phyloP scores from a whole-genome alignment of 768 basidiomycete species.

The Amyloporia xantha region DNA sequence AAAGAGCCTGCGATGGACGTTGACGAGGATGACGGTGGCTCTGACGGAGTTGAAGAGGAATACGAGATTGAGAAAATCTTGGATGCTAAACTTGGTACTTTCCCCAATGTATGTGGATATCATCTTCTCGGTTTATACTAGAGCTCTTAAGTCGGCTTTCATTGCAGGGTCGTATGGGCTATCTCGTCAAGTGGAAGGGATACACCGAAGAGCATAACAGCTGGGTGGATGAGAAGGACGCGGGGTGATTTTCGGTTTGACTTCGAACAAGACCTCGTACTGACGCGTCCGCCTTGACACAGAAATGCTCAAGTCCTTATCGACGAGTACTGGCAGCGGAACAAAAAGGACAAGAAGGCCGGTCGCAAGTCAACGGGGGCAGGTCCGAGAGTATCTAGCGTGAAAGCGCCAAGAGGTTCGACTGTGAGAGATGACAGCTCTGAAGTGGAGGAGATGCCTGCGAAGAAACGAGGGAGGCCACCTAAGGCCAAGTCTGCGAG shows the following conservation, averaged over 20 bases:
- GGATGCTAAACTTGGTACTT: conserved; percentile 59
- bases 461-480: conserved; percentile 24
- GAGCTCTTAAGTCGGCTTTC: conserved; percentile 11
- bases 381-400: conserved; percentile 7
- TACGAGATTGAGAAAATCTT: conserved; percentile 78
- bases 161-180: conserved; percentile 59
- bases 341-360: conserved; percentile 38
- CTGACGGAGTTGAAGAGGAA: conserved; percentile 37
- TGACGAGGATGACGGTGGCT: conserved; percentile 25
- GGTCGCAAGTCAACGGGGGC: conserved; percentile 29
- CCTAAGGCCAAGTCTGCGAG: conserved; percentile 9
- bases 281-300: too few relatives aligned
- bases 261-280: too few relatives aligned
- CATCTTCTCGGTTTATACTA: background rate
- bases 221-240: conserved; percentile 75
- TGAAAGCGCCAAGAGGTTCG: conserved; percentile 17
- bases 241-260: conserved; percentile 25
- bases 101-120: conserved; percentile 27
- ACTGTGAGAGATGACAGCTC: conserved; percentile 11
- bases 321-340: conserved; percentile 56
- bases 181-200: conserved; percentile 76
- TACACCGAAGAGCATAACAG: conserved; percentile 63
- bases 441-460: conserved; percentile 13
- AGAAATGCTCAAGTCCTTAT: conserved; percentile 72
- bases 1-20: conserved; percentile 22